Evolutionary conservation across 1,139 yeast genomes (phyloP).

Genomic region (Pichiaceae sp.): DNA sequence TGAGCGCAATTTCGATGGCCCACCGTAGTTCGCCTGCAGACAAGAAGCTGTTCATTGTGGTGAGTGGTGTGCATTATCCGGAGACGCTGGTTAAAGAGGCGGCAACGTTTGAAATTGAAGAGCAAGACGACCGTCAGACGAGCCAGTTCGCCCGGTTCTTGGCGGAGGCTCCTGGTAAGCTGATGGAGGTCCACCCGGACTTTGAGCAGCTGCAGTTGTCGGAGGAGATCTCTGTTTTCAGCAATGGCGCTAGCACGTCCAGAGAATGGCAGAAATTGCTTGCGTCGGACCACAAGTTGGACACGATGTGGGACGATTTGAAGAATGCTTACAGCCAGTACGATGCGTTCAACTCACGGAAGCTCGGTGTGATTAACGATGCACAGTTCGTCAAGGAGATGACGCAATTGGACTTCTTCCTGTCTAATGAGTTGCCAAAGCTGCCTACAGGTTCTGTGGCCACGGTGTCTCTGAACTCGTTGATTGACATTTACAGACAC

Average conservation of each 20-base stretch:
- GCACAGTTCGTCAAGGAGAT: conserved; percentile 39
- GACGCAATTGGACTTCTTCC: conserved; percentile 34
- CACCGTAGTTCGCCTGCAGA: background rate
- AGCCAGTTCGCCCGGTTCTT: conserved; percentile 14
- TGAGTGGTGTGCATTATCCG: conserved; percentile 33
- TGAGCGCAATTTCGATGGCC: conserved; percentile 20
- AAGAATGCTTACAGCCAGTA: conserved; percentile 14
- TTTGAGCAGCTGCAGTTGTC: conserved; percentile 23
- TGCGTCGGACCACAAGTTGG: conserved; percentile 22
- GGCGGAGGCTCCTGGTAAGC: conserved; percentile 15
- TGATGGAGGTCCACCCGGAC: conserved; percentile 7
- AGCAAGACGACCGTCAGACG: conserved; percentile 14
- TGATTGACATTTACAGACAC: conserved; percentile 31
- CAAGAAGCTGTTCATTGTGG: conserved; percentile 26
- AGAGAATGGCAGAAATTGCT: conserved; percentile 27
- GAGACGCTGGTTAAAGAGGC: conserved; percentile 20
- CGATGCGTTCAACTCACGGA: conserved; percentile 12
- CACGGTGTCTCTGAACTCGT: conserved; percentile 34
- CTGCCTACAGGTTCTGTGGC: conserved; percentile 14
- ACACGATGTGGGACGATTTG: conserved; percentile 30
- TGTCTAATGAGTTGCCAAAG: conserved; percentile 19
- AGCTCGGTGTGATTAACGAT: conserved; percentile 31
- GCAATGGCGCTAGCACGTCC: conserved; percentile 14
- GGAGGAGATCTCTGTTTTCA: conserved; percentile 28
- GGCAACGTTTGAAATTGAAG: conserved; percentile 10